Base-by-base conservation (phyloP, 2,329 filamentous ascomycete species). In the Westerdykella sp. region DNA sequence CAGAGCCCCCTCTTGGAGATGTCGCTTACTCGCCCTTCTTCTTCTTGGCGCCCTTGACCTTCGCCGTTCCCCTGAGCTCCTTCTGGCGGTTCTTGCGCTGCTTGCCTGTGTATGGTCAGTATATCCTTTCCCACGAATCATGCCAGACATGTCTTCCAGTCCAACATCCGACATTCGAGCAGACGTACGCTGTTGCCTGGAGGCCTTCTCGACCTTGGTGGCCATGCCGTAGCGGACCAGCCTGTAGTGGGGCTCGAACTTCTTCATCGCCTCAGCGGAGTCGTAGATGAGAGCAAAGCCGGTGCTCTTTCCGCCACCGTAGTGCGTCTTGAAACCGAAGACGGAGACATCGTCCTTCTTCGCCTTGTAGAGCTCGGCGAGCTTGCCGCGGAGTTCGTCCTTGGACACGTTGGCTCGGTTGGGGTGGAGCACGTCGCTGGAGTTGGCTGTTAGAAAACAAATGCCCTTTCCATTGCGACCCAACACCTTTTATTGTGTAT, bases 31-130 rank as follows among this genome's bases (percentile, higher is more conserved):
- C 79, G 75, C 74, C 87, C 85, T 96, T 95, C 83, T 94, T 93
- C 75, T 85, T 81, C 79, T 84, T 83, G 71, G 84, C 84, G 73
- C 89, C 89, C 87, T 96, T 96, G 80, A 84, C 83, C 88, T 98
- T 98, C 69, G 89, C 91, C 67, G 88, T 95, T 73, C 93, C 93
- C 65, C 93, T 87, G 74, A 96, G 85, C 72, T 91, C 93, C 89
- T 98, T 97, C 77, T 87, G 83, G 75, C 91, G 84, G 87, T 98
- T 98, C 88, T 98, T 98, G 80, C 93, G 87, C 80, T 97, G 93
- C 83, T 98, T 98, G 85, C 91, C 91, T 97, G 76, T 79, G 34
- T 41, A 40, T 32, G 50, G 62, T 66, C 57, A 66, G 58, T 53
- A 56, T 56, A 28, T 42, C 15, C 62, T 45, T 44, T 32, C 32